Conservation (phyloP, 495 filamentous ascomycete species). For the Penicillium coprophilum region DNA sequence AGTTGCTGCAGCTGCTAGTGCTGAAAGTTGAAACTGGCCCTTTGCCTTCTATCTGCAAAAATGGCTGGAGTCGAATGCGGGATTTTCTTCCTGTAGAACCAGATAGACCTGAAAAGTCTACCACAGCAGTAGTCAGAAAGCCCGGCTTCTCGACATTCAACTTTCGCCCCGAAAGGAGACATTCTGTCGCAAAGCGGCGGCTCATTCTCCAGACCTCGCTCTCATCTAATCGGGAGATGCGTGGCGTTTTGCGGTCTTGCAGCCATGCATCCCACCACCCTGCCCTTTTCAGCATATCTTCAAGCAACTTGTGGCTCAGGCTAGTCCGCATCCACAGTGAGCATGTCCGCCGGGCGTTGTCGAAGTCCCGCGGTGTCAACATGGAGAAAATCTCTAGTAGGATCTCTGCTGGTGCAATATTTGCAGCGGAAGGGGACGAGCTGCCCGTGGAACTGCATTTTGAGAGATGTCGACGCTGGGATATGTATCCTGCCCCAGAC, state of each 20-base stretch:
- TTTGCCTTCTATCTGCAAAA: slow-evolving; percentile 3
- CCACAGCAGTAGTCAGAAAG: slow-evolving; percentile 38
- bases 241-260: slow-evolving; percentile 34
- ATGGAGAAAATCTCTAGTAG: slow-evolving; percentile 57
- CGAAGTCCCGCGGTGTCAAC: slow-evolving; percentile 60
- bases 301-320: slow-evolving; percentile 53
- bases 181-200: slow-evolving; percentile 60
- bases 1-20: slow-evolving; percentile 60
- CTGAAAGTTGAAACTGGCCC: slow-evolving; percentile 41
- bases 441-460: neutral
- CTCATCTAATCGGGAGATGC: slow-evolving; percentile 23
- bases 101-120: slow-evolving; percentile 38
- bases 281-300: slow-evolving; percentile 53
- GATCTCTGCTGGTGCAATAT: slow-evolving; percentile 59
- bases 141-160: slow-evolving; percentile 46
- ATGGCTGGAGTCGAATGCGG: slow-evolving; percentile 2
- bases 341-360: slow-evolving; percentile 65
- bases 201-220: slow-evolving; percentile 58
- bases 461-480: neutral
- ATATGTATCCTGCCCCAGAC: no score
- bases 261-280: slow-evolving; percentile 58
- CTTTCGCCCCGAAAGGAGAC: slow-evolving; percentile 52
- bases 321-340: slow-evolving; percentile 65
- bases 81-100: slow-evolving; percentile 13
- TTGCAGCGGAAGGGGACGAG: slow-evolving; percentile 29